Evolutionary conservation across 2,329 filamentous ascomycete species (phyloP), one percentile per base, ranked within the genome.

Genomic region (Aureobasidium melanogenum): DNA sequence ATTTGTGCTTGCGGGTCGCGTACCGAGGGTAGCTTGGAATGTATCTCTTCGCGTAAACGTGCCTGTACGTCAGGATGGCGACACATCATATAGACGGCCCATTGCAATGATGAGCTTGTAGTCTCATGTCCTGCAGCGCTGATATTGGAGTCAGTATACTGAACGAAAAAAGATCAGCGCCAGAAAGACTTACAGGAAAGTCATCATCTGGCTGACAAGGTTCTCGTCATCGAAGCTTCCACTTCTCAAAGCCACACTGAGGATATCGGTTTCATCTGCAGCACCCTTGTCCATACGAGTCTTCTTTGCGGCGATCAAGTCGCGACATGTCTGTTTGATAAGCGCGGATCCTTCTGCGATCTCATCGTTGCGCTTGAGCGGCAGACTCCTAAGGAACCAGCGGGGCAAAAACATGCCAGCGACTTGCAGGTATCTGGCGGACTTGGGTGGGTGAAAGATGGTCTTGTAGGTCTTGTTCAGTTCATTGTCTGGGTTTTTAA

Each of bases 181-280:
- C 12, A 12, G 51, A 26, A 26, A 55, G 26, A 44, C 52, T 32
- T 17, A 56, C 46, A 94, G 82, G 76, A 94, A 93, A 0, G 89
- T 94, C 89, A 95, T 94, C 70, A 94, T 82, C 74, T 96, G 91
- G 71, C 94, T 88, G 38, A 91, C 83, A n/a, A 96, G 82, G 63
- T 90, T 85, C 52, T 91, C 88, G 64, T 94, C 89, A 14, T 76
- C 82, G 74, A 95, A 94, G 6, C 80, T 84, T 50, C 88, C 88
- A 41, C 85, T 90, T 70, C 87, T 82, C 51, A 96, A 77, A 17
- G 91, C 91, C 0, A 93, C 88, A 0, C 87, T 90, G 36, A 96
- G 78, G 62, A 96, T 94, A 71, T 96, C 91, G 8, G 83, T 73
- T 48, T 85, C 84, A 1, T 74, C 75, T 26, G 74, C 73, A 63